phyloP scores from a whole-genome alignment of 2,329 filamentous ascomycete genomes.

The Diplodia scrobiculata region DNA sequence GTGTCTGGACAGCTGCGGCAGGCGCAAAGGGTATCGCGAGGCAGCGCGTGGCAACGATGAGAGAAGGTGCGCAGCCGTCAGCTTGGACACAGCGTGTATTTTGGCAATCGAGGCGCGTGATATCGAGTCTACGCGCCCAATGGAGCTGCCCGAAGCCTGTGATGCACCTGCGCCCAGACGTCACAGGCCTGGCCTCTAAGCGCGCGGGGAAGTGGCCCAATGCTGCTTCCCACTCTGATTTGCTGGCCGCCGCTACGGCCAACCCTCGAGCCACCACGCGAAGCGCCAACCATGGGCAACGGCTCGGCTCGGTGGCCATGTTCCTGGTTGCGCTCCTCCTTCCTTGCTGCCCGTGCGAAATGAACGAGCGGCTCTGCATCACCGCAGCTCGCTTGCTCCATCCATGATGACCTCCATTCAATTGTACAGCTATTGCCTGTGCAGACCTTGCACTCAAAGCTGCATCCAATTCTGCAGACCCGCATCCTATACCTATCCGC shows the following conservation, averaged over 20 bases:
- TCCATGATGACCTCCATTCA: slow-evolving; percentile 9
- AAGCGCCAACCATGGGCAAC: slow-evolving; percentile 7
- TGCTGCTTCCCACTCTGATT: slow-evolving; percentile 10
- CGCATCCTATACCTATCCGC: not conserved
- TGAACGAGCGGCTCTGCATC: not conserved
- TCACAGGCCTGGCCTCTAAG: slow-evolving; percentile 25
- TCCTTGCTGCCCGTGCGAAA: not conserved
- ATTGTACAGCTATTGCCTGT: slow-evolving; percentile 13
- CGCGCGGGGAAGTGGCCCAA: slow-evolving; percentile 26
- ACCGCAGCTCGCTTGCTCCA: not conserved
- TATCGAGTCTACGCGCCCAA: slow-evolving; percentile 14
- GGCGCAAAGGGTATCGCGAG: not conserved
- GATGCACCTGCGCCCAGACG: slow-evolving; percentile 14
- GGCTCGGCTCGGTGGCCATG: slow-evolving; percentile 22
- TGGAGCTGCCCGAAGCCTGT: slow-evolving; percentile 16
- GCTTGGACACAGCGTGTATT: slow-evolving; percentile 2
- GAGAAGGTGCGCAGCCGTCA: slow-evolving; percentile 11
- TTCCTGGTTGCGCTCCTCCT: slow-evolving; percentile 5
- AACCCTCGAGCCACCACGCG: slow-evolving; percentile 5
- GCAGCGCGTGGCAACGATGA: not conserved
- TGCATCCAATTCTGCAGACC: not conserved
- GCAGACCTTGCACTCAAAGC: not conserved
- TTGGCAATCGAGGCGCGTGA: slow-evolving; percentile 6
- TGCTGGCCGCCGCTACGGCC: slow-evolving; percentile 5
- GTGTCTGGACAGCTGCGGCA: slow-evolving; percentile 23